Conservation (phyloP, 345 rosid species). For the Corymbia maculata region DNA sequence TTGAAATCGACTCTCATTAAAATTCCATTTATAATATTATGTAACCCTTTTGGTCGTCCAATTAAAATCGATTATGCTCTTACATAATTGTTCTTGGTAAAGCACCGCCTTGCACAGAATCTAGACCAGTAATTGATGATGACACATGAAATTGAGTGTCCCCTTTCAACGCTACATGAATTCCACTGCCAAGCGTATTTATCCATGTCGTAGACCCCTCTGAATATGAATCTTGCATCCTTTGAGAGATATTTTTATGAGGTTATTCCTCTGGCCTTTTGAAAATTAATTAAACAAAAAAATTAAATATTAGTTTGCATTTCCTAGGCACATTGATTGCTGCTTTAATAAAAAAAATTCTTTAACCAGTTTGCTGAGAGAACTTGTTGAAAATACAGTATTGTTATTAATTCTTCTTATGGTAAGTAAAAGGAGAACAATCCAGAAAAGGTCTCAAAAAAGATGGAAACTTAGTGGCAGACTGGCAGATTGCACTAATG, state of each 20-base stretch:
- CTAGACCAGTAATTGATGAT: not conserved
- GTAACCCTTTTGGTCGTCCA: not conserved
- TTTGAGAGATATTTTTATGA: not conserved
- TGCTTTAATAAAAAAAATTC: not conserved
- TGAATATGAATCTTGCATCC: not conserved
- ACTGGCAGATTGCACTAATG: not conserved
- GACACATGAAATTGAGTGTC: not conserved
- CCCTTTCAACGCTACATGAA: not conserved
- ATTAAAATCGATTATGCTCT: not conserved
- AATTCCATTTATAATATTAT: not conserved
- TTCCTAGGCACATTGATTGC: not conserved
- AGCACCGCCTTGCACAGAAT: not conserved
- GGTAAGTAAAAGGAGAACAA: not conserved
- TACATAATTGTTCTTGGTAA: not conserved
- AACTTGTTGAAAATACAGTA: not conserved
- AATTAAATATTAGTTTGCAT: not conserved
- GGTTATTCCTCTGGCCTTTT: not conserved
- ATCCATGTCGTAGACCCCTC: not conserved
- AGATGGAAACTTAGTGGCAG: not conserved
- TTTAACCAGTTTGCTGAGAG: not conserved
- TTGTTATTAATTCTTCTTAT: not conserved
- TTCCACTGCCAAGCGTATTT: not conserved
- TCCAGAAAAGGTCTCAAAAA: not conserved
- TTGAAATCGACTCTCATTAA: not conserved
- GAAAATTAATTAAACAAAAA: not conserved